These are phyloP conservation scores for Colletotrichum camelliae DNA, from an alignment of 2,329 filamentous ascomycete genomes.

Conservation along the genomic window DNA sequence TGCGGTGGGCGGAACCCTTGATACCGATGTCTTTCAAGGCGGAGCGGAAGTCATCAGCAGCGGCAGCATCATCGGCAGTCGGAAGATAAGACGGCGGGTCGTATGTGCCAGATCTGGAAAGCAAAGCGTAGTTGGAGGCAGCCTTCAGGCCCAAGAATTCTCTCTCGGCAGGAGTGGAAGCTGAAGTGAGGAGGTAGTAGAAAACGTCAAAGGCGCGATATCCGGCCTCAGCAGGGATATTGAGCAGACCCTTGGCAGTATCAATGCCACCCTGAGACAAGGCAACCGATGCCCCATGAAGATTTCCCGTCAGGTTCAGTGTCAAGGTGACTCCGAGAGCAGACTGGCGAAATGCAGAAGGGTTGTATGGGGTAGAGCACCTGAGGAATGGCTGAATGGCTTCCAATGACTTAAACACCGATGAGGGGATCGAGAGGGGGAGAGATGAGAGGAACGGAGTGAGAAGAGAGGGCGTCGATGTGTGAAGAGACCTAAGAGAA, in stretches of 20 bases:
- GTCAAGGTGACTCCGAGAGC: constrained; percentile 83
- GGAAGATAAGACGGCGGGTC: constrained; percentile 86
- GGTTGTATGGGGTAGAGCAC: constrained; percentile 87
- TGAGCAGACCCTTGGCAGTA: constrained; percentile 78
- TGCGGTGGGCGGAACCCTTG: constrained; percentile 82
- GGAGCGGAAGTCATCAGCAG: constrained; percentile 89
- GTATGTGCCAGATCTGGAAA: constrained; percentile 86
- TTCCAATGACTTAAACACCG: constrained; percentile 79
- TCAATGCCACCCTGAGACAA: constrained; percentile 90
- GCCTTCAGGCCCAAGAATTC: constrained; percentile 85
- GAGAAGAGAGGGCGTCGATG: constrained; percentile 84
- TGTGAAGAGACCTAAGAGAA: constrained; percentile 76
- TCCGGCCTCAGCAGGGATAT: constrained; percentile 79
- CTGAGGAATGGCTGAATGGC: constrained; percentile 86
- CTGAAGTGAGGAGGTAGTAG: constrained; percentile 93
- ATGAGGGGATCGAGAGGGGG: constrained; percentile 78
- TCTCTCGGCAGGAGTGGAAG: constrained; percentile 84
- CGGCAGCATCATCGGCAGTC: constrained; percentile 88
- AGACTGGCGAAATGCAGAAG: constrained; percentile 80
- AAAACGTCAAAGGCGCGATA: constrained; percentile 97
- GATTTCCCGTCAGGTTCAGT: constrained; percentile 78
- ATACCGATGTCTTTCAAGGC: constrained; percentile 92
- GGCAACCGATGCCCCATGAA: constrained; percentile 77
- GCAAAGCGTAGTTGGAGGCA: constrained; percentile 76
- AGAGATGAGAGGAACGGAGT: constrained; percentile 81